Evolutionary conservation across 2,329 filamentous ascomycete genomes (phyloP).

Genomic region (Pseudogymnoascus sp.): DNA sequence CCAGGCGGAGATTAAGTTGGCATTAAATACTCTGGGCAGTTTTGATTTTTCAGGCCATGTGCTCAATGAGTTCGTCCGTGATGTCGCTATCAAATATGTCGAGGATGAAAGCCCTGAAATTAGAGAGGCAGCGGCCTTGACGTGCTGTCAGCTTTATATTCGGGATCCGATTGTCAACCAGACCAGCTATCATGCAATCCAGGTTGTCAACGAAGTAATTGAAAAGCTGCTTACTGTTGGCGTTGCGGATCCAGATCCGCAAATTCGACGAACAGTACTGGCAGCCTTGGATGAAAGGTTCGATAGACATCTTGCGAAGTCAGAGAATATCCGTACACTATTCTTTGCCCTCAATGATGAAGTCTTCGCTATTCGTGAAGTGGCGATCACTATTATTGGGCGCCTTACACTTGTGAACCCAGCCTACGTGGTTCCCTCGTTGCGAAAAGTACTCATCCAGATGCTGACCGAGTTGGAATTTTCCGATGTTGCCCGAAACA

Average conservation of each 20-base stretch:
- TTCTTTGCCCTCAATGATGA: slow-evolving; percentile 97
- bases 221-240: slow-evolving; percentile 92
- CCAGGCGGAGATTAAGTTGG: slow-evolving; percentile 83
- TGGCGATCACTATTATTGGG: slow-evolving; percentile 91
- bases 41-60: slow-evolving; percentile 93
- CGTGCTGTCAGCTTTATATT: slow-evolving; percentile 95
- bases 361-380: slow-evolving; percentile 83
- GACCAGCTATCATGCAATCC: slow-evolving; percentile 91
- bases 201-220: slow-evolving; percentile 96
- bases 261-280: slow-evolving; percentile 81
- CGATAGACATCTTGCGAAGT: slow-evolving; percentile 91
- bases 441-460: slow-evolving; percentile 92
- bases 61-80: slow-evolving; percentile 94
- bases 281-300: slow-evolving; percentile 87
- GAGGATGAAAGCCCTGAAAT: slow-evolving; percentile 93
- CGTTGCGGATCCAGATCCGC: slow-evolving; percentile 81
- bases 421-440: slow-evolving; percentile 91
- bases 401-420: slow-evolving; percentile 86
- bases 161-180: slow-evolving; percentile 96
- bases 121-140: slow-evolving; percentile 86
- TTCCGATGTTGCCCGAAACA: slow-evolving; percentile 85
- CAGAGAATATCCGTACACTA: slow-evolving; percentile 90
- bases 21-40: slow-evolving; percentile 89
- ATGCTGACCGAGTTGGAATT: slow-evolving; percentile 94
- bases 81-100: slow-evolving; percentile 96